Percentiles rank a stretch among this genome's conserved stretches.
These are phyloP conservation scores for Cyberlindnera lachancei DNA, from an alignment of 805 yeast species.

Conservation along the genomic window DNA sequence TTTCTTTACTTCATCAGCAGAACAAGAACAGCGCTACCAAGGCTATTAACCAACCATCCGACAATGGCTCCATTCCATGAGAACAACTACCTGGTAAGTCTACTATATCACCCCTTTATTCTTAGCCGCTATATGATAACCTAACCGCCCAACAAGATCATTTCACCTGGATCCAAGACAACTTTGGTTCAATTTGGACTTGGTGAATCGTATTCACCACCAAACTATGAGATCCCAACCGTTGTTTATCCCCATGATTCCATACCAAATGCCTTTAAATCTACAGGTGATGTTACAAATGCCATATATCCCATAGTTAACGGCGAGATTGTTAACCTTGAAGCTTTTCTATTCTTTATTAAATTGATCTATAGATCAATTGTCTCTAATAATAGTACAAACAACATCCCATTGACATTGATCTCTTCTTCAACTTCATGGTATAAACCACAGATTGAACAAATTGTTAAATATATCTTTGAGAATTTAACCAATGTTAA, in stretches of 20 bases:
- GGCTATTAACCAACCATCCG: too few species aligned
- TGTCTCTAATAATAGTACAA: constrained; percentile 22
- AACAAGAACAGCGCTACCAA: too few species aligned
- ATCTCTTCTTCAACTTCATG: constrained; percentile 62
- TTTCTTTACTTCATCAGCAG: too few species aligned
- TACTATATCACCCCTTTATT: too few species aligned
- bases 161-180: constrained; percentile 71
- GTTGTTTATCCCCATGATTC: constrained; percentile 47
- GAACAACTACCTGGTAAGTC: constrained; percentile 20
- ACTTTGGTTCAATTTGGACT: constrained; percentile 79
- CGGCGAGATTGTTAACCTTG: constrained; percentile 59
- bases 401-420: constrained; percentile 62
- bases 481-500: constrained; percentile 67
- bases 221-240: constrained; percentile 72
- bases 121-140: too few species aligned
- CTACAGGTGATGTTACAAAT: constrained; percentile 27
- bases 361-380: constrained; percentile 43
- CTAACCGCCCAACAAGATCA: constrained; percentile 41
- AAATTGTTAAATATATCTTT: constrained; percentile 65
- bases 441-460: constrained; percentile 62
- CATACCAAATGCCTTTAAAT: constrained; percentile 25
- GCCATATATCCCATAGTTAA: constrained; percentile 56
- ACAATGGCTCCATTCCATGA: constrained; percentile 25
- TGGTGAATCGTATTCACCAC: constrained; percentile 64
- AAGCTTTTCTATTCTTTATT: constrained; percentile 59